These are phyloP conservation scores for Entomortierella lignicola DNA, from an alignment of 192 early-diverging fungal genomes.

Conservation along the genomic window DNA sequence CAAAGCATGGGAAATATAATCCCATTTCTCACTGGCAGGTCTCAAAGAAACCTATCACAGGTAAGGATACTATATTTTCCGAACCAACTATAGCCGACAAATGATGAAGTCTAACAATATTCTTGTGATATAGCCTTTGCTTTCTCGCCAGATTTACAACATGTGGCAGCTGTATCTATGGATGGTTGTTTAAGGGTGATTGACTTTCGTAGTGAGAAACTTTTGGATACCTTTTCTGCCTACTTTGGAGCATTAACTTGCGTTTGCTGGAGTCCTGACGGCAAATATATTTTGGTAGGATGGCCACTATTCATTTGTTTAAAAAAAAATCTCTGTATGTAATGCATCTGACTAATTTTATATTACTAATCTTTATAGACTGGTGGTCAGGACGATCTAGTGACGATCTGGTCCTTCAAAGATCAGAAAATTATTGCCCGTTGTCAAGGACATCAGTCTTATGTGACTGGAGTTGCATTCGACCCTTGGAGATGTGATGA, in stretches of 20 bases:
- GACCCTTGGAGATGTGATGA: conserved; percentile 85
- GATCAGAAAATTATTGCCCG: conserved; percentile 83
- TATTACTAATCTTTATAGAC: conserved; percentile 52
- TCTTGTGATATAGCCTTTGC: conserved; percentile 64
- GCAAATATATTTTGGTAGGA: conserved; percentile 76
- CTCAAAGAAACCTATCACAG: conserved; percentile 76
- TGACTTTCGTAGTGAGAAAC: conserved; percentile 76
- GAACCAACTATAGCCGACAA: neutral
- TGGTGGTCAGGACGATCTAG: conserved; percentile 93
- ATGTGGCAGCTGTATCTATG: conserved; percentile 81
- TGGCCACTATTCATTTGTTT: neutral
- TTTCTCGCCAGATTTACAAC: conserved; percentile 87
- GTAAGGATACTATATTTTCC: conserved; percentile 46
- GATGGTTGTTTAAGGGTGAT: conserved; percentile 86
- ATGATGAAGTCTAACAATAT: neutral
- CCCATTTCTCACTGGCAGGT: conserved; percentile 87
- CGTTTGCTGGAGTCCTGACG: conserved; percentile 92
- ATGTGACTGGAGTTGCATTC: conserved; percentile 87
- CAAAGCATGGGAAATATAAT: conserved; percentile 80
- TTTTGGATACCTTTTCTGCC: conserved; percentile 80
- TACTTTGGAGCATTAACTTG: conserved; percentile 93
- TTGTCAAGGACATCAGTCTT: conserved; percentile 92
- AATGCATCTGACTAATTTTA: neutral
- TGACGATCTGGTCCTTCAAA: conserved; percentile 89
- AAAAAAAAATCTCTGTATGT: neutral